Evolutionary conservation across 73 alveolate species (phyloP).

Genomic region (Paramecium caudatum): DNA sequence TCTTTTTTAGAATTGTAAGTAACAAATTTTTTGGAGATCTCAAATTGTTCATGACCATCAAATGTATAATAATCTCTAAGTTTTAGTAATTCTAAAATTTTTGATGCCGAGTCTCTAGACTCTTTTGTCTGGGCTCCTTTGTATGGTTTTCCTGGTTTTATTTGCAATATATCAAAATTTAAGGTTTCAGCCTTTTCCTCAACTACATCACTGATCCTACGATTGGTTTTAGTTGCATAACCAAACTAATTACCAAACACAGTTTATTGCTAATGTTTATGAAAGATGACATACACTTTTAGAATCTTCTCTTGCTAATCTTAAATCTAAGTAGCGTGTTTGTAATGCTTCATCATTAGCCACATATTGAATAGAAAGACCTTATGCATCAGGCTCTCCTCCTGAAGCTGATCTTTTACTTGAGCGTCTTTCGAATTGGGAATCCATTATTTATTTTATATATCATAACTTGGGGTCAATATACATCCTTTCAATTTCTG

Average conservation of each 20-base stretch:
- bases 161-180: constrained; percentile 1
- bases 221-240: neutral
- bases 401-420: neutral
- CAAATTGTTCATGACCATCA: constrained; percentile 36
- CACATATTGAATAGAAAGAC: neutral
- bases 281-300: neutral
- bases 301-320: neutral
- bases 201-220: constrained; percentile 18
- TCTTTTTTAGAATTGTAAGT: constrained; percentile 4
- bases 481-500: constrained; percentile 84
- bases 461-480: constrained; percentile 78
- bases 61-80: constrained; percentile 52
- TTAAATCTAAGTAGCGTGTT: neutral
- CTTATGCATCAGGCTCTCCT: constrained; percentile 56
- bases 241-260: constrained; percentile 65
- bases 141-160: constrained; percentile 28
- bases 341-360: constrained; percentile 16
- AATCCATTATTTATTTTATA: too few relatives aligned
- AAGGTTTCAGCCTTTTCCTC: neutral
- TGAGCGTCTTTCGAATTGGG: constrained; percentile 9
- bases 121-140: constrained; percentile 16
- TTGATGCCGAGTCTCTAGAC: constrained; percentile 8
- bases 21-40: neutral
- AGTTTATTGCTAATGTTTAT: neutral
- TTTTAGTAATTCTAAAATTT: constrained; percentile 20